Percentiles rank a stretch among this genome's conserved stretches.
Evolutionary conservation across 2,329 filamentous ascomycete species (phyloP).

Genomic region (Ophiostoma piceae): DNA sequence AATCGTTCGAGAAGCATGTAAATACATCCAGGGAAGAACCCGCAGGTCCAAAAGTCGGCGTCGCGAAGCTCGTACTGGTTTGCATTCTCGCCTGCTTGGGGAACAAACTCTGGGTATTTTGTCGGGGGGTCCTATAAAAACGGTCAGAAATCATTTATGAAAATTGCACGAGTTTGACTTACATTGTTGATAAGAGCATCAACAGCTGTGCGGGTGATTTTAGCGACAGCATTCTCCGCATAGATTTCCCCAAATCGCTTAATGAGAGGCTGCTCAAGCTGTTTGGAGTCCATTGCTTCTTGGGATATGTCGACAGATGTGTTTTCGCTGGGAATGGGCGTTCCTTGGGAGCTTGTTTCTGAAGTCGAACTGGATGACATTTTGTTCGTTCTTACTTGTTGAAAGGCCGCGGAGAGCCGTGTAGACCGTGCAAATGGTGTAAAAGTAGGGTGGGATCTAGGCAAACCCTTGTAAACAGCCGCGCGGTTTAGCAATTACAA

Average conservation of each 20-base stretch:
- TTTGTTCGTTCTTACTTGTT: not conserved
- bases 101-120: conserved; percentile 30
- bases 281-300: not conserved
- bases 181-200: conserved; percentile 21
- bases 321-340: conserved; percentile 16
- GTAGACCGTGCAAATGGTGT: not conserved
- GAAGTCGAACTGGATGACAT: conserved; percentile 15
- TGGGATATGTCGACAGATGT: conserved; percentile 15
- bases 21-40: conserved; percentile 38
- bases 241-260: conserved; percentile 26
- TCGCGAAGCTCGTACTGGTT: conserved; percentile 27
- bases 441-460: not conserved
- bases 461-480: not conserved
- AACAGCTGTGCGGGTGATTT: conserved; percentile 28
- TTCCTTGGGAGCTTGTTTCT: conserved; percentile 12
- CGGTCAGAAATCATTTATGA: not conserved
- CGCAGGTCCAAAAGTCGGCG: conserved; percentile 36
- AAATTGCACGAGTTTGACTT: not conserved
- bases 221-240: conserved; percentile 28
- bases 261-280: not conserved
- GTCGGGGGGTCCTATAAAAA: conserved; percentile 24
- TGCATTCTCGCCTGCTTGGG: conserved; percentile 25
- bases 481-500: not conserved
- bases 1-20: conserved; percentile 36
- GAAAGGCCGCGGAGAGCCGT: not conserved